Base-by-base conservation (phyloP, 805 yeast genomes). In the Priceomyces fermenticarens region DNA sequence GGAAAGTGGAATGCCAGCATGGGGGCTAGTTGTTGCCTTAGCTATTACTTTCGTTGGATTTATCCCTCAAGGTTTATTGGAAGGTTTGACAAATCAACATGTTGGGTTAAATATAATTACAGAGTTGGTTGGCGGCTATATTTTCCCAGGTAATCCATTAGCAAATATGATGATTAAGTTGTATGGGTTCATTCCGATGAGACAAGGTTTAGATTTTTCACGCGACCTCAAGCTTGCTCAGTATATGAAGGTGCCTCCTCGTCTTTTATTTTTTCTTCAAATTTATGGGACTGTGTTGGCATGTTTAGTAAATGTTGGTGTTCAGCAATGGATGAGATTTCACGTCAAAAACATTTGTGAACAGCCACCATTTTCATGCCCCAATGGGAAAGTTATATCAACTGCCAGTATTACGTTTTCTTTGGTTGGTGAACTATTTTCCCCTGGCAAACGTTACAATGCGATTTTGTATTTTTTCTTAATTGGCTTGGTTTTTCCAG, bases 161-260 rank as follows among this genome's bases (percentile, higher is more conserved):
- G 75, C 74, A 20, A 70, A 66, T 65, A 65, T 73, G 72, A 64
- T 71, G 46, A 65, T 72, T 61, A 69, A 73, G 53, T 67, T 73
- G 23, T 73, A 58, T 44, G 76, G 76, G 35, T 73, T 67, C 58
- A 73, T 72, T 53, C 67, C 76, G 38, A 70, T 67, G 51, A 63
- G 58, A 44, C 78, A 73, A 54, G 78, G 35, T 10, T 14, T 32
- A 3, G 32, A 32, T 12, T 32, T 39, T 17, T 39, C 38, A 5
- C 35, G 29, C 10, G 42, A 39, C 27, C 35, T 32, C 17, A 39
- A 72, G 75, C 46, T 57, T 77, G 72, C 72, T 35, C 71, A 67
- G 43, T 69, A 69, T 54, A 65, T 69, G 72, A 69, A 70, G 52
- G 49, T 65, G 23, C 63, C 64, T 26, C 73, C 73, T 28, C 55